Evolutionary conservation across 352 stramenopile species (phyloP).

Genomic region (Globisporangium megalacanthum): DNA sequence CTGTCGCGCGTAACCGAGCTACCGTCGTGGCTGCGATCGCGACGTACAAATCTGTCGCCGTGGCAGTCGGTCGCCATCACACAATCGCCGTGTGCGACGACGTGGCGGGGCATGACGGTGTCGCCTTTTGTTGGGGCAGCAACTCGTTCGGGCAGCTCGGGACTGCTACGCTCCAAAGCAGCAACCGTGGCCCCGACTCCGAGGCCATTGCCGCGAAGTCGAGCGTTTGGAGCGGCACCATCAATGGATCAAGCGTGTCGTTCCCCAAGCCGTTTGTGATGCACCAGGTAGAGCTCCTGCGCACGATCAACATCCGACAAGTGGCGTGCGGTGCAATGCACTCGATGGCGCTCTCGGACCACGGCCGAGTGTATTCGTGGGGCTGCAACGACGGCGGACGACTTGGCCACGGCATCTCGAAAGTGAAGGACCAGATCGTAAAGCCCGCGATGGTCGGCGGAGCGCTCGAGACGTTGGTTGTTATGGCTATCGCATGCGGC

Average conservation of each 20-base stretch:
- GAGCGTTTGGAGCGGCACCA: slow-evolving; percentile 1
- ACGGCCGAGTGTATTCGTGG: slow-evolving; percentile 92
- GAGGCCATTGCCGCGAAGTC: neutral
- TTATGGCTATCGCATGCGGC: slow-evolving; percentile 59
- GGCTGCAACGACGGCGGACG: slow-evolving; percentile 88
- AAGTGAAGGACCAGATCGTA: slow-evolving; percentile 7
- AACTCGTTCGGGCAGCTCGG: slow-evolving; percentile 71
- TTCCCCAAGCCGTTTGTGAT: slow-evolving; percentile 59
- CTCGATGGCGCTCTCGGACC: slow-evolving; percentile 76
- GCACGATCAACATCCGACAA: slow-evolving; percentile 48
- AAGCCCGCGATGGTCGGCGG: slow-evolving; percentile 35
- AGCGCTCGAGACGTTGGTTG: slow-evolving; percentile 22
- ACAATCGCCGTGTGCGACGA: slow-evolving; percentile 62
- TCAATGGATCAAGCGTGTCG: slow-evolving; percentile 8
- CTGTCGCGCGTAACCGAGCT: slow-evolving; percentile 48
- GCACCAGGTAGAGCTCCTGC: slow-evolving; percentile 48
- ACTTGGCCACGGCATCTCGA: slow-evolving; percentile 28
- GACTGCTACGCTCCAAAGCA: slow-evolving; percentile 1
- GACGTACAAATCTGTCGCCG: slow-evolving; percentile 50
- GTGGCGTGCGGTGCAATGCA: slow-evolving; percentile 90
- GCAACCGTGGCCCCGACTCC: neutral
- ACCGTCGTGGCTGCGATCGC: slow-evolving; percentile 45
- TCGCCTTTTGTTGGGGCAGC: slow-evolving; percentile 73
- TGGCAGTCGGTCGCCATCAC: slow-evolving; percentile 57
- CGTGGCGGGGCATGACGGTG: slow-evolving; percentile 53